phyloP scores from a whole-genome alignment of 1,284 basidiomycete species.

The Thecaphora thlaspeos region DNA sequence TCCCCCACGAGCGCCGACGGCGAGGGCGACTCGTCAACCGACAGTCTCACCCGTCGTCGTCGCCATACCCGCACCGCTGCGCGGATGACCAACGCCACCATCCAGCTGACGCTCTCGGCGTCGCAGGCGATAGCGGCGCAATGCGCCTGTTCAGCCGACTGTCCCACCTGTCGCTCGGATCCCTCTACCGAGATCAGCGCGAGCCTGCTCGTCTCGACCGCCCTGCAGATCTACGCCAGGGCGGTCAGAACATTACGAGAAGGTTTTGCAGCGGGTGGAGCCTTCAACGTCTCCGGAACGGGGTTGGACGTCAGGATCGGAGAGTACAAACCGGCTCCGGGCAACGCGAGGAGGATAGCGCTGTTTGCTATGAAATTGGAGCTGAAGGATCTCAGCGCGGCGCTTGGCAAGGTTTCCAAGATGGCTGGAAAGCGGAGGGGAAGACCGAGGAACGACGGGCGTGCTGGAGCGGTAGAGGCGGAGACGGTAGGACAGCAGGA shows the following conservation, averaged over 20 bases:
- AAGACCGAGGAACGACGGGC: neutral
- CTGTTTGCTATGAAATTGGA: slow-evolving; percentile 56
- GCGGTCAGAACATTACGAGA: slow-evolving; percentile 50
- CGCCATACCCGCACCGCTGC: neutral
- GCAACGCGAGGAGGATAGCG: slow-evolving; percentile 52
- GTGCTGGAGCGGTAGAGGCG: neutral
- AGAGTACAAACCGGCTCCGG: slow-evolving; percentile 35
- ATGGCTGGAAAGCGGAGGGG: slow-evolving; percentile 23
- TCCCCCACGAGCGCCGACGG: too few species aligned
- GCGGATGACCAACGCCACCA: slow-evolving; percentile 8
- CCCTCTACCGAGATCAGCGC: slow-evolving; percentile 45
- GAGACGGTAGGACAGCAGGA: neutral
- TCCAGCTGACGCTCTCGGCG: slow-evolving; percentile 51
- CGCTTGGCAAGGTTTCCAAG: slow-evolving; percentile 43
- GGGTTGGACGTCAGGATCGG: slow-evolving; percentile 52
- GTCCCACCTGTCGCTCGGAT: slow-evolving; percentile 52
- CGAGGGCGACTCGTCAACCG: neutral
- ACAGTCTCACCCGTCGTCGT: too few species aligned
- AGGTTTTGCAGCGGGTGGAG: slow-evolving; percentile 21
- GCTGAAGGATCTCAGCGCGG: slow-evolving; percentile 46
- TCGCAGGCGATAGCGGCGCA: slow-evolving; percentile 50
- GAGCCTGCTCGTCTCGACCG: slow-evolving; percentile 47
- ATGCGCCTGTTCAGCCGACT: slow-evolving; percentile 53
- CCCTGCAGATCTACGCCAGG: slow-evolving; percentile 55
- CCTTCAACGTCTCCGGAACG: slow-evolving; percentile 2